A percentile compares a stretch with the other conserved stretches of the same genome.
phyloP scores from a whole-genome alignment of 345 rosid species.

The Limnanthes douglasii region DNA sequence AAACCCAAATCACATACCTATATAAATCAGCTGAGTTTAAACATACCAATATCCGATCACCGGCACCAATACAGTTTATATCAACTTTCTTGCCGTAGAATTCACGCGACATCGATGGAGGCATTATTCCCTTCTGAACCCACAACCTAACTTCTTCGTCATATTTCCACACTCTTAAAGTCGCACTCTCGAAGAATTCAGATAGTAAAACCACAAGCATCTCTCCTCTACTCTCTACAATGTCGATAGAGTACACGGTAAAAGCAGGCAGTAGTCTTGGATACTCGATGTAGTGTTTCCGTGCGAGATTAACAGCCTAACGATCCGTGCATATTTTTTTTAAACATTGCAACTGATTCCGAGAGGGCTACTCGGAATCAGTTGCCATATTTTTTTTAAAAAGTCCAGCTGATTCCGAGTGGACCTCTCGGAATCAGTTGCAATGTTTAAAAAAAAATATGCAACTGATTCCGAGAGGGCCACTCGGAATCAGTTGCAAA shows the following conservation, averaged over 20 bases:
- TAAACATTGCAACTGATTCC: no score
- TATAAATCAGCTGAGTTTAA: constrained; percentile 37
- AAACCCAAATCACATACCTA: no score
- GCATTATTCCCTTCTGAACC: constrained; percentile 59
- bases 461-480: no score
- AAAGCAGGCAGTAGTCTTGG: constrained; percentile 62
- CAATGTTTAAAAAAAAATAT: no score
- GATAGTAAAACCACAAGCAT: constrained; percentile 54
- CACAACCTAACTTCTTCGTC: constrained; percentile 29
- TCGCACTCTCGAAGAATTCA: constrained; percentile 68
- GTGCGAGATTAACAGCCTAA: constrained; percentile 37
- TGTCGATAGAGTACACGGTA: constrained; percentile 64
- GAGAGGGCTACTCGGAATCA: no score
- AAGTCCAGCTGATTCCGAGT: no score
- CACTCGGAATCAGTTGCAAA: no score
- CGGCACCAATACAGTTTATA: constrained; percentile 67
- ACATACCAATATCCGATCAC: constrained; percentile 54
- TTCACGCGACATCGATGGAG: constrained; percentile 73
- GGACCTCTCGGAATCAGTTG: no score
- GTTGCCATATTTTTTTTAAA: no score
- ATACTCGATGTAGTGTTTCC: constrained; percentile 38
- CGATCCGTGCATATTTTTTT: no score
- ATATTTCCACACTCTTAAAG: constrained; percentile 68
- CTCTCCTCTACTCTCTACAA: constrained; percentile 62
- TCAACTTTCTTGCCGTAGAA: constrained; percentile 62